These are phyloP conservation scores for Colletotrichum phormii DNA, from an alignment of 2,329 filamentous ascomycete genomes.

Conservation along the genomic window DNA sequence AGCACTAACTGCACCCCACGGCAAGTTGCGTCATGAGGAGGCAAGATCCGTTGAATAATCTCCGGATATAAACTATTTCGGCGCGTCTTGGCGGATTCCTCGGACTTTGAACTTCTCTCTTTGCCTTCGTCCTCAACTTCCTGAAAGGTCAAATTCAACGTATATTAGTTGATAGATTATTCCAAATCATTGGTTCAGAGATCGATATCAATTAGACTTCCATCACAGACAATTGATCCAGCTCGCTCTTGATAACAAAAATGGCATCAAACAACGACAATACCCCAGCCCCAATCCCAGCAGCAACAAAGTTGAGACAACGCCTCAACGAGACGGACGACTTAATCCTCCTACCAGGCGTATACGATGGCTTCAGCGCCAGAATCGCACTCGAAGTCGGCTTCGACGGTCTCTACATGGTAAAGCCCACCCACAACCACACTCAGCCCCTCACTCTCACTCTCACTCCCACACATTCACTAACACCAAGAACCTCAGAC, in stretches of 20 bases:
- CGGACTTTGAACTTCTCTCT: not conserved
- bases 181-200: not conserved
- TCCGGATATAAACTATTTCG: not conserved
- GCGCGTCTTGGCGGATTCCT: not conserved
- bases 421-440: constrained; percentile 44
- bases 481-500: constrained; percentile 54
- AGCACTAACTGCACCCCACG: not conserved
- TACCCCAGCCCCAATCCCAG: constrained; percentile 20
- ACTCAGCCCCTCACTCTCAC: not conserved
- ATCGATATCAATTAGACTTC: not conserved
- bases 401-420: constrained; percentile 76
- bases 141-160: not conserved
- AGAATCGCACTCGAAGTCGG: constrained; percentile 71
- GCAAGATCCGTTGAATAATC: not conserved
- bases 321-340: constrained; percentile 51
- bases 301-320: constrained; percentile 52
- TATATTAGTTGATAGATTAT: not conserved
- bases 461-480: not conserved
- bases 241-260: not conserved
- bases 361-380: constrained; percentile 76
- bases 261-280: constrained; percentile 12
- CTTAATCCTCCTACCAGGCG: constrained; percentile 70
- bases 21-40: constrained; percentile 12
- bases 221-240: not conserved
- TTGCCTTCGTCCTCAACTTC: not conserved